Evolutionary conservation across 2,329 filamentous ascomycete genomes (phyloP).

Genomic region (Trichoderma polysporum): DNA sequence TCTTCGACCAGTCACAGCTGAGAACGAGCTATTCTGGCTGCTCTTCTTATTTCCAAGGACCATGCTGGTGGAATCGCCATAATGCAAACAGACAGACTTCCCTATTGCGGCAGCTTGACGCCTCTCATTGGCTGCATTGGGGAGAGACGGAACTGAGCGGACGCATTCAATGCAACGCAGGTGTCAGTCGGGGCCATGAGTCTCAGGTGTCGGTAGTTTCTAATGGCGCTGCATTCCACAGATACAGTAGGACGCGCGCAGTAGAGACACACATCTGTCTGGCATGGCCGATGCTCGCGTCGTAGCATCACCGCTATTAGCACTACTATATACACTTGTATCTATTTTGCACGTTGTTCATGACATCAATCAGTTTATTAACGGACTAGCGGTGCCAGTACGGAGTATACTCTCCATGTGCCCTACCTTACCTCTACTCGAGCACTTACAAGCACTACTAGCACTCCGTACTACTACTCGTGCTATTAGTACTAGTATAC

Average conservation of each 20-base stretch:
- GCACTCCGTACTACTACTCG: neutral
- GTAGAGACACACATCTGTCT: neutral
- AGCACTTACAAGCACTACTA: no score
- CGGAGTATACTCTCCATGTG: no score
- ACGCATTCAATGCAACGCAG: neutral
- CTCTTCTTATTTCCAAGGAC: neutral
- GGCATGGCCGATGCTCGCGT: neutral
- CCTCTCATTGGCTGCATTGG: conserved; percentile 7
- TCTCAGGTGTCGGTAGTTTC: neutral
- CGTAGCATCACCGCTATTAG: neutral
- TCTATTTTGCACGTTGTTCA: neutral
- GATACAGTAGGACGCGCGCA: neutral
- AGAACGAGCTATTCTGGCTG: neutral
- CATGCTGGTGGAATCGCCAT: neutral
- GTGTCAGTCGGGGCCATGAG: neutral
- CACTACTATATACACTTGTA: neutral
- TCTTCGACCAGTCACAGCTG: neutral
- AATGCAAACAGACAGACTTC: neutral
- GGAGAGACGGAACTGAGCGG: neutral
- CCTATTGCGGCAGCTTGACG: conserved; percentile 5
- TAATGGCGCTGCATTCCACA: neutral
- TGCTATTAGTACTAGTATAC: neutral
- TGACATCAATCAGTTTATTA: neutral
- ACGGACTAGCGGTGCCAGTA: neutral
- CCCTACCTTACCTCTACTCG: no score